A percentile compares a stretch with the other conserved stretches of the same genome.
These are phyloP conservation scores for Lophiostoma macrostomum DNA, from an alignment of 495 filamentous ascomycete species.

Conservation along the genomic window DNA sequence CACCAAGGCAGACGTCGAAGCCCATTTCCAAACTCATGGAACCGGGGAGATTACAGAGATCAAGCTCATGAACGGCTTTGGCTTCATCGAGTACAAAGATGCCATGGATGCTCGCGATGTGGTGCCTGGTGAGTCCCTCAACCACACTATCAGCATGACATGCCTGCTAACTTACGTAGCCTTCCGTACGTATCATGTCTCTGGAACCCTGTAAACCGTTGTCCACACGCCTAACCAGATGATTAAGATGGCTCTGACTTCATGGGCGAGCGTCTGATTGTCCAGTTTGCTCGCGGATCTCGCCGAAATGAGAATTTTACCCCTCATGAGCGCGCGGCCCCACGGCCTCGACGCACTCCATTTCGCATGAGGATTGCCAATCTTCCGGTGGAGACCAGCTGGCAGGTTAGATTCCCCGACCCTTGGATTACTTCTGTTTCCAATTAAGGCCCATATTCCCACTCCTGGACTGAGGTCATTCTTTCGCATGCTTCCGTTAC, in stretches of 20 bases:
- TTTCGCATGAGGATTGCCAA: slow-evolving; percentile 96
- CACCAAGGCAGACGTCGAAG: slow-evolving; percentile 93
- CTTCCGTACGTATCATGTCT: slow-evolving; percentile 50
- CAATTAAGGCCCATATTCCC: slow-evolving; percentile 33
- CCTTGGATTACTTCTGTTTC: slow-evolving; percentile 27
- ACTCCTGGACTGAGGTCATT: slow-evolving; percentile 32
- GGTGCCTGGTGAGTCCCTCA: slow-evolving; percentile 73
- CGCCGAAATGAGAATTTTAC: slow-evolving; percentile 78
- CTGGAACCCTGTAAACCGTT: neutral
- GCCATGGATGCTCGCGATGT: slow-evolving; percentile 95
- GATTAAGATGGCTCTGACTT: slow-evolving; percentile 89
- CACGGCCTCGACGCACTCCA: slow-evolving; percentile 89
- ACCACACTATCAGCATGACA: slow-evolving; percentile 6
- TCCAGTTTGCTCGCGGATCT: slow-evolving; percentile 94
- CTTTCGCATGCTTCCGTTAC: slow-evolving; percentile 35
- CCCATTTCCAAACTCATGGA: slow-evolving; percentile 91
- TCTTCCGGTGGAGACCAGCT: slow-evolving; percentile 96
- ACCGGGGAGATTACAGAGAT: slow-evolving; percentile 97
- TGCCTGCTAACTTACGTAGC: slow-evolving; percentile 43
- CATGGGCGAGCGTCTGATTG: slow-evolving; percentile 93
- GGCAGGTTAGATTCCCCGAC: slow-evolving; percentile 80
- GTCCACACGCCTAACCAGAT: slow-evolving; percentile 1
- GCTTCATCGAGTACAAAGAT: slow-evolving; percentile 99
- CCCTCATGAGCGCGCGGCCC: slow-evolving; percentile 72
- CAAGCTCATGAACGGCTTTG: slow-evolving; percentile 99